Conservation (phyloP, 805 yeast genomes). For the Wickerhamomyces bisporus region DNA sequence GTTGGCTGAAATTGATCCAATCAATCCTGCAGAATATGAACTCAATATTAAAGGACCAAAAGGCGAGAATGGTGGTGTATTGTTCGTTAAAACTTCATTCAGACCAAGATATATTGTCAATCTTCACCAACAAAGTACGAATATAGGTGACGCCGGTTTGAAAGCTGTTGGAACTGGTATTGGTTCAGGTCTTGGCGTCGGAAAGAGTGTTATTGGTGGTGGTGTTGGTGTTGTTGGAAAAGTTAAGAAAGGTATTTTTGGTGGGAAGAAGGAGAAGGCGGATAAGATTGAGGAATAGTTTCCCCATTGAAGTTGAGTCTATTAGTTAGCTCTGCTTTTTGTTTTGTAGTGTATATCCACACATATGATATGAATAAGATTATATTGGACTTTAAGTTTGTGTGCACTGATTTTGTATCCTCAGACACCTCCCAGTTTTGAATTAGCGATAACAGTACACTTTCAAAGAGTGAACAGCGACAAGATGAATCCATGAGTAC, state of each 20-base stretch:
- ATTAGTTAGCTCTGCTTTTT: too few relatives aligned
- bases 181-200: slow-evolving; percentile 40
- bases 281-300: neutral
- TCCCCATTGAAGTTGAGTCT: too few relatives aligned
- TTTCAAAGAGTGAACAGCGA: too few relatives aligned
- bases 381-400: too few relatives aligned
- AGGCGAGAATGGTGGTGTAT: slow-evolving; percentile 50
- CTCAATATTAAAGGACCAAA: slow-evolving; percentile 42
- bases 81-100: slow-evolving; percentile 56
- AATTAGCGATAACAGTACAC: too few relatives aligned
- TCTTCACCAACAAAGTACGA: slow-evolving; percentile 33
- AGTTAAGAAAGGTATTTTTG: slow-evolving; percentile 36
- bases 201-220: slow-evolving; percentile 38
- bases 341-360: too few relatives aligned
- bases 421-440: too few relatives aligned
- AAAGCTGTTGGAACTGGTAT: slow-evolving; percentile 47
- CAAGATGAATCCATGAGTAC: too few relatives aligned
- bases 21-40: slow-evolving; percentile 43
- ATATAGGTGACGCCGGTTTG: slow-evolving; percentile 44
- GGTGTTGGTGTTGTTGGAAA: slow-evolving; percentile 40
- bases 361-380: too few relatives aligned
- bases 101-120: slow-evolving; percentile 62
- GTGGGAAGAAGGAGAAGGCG: slow-evolving; percentile 22
- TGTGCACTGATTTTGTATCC: too few relatives aligned
- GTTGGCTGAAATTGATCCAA: slow-evolving; percentile 57